These are phyloP conservation scores for Miscanthus lutarioriparius DNA, from an alignment of 176 grass and related monocot genomes.

Conservation along the genomic window DNA sequence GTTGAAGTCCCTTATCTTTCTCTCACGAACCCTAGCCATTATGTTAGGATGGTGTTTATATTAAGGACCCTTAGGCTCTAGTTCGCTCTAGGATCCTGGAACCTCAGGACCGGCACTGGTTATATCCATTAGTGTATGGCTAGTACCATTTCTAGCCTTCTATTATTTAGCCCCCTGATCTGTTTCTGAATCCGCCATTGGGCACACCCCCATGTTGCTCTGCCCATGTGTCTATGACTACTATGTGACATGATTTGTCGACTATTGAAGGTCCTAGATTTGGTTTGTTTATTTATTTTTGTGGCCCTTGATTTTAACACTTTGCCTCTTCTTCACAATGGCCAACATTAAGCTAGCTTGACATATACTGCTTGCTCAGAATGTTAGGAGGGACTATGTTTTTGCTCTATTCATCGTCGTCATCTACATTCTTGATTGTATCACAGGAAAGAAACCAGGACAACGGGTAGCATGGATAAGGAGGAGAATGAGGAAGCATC, in stretches of 20 bases:
- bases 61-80: neutral
- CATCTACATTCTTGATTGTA: neutral
- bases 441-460: neutral
- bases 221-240: neutral
- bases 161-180: neutral
- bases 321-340: neutral
- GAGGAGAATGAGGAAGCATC: constrained; percentile 24
- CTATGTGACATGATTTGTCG: neutral
- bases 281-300: neutral
- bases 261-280: neutral
- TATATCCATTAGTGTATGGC: neutral
- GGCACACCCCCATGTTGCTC: neutral
- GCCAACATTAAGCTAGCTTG: neutral
- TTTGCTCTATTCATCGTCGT: neutral
- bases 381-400: neutral
- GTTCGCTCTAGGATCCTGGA: neutral
- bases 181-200: neutral
- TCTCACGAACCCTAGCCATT: no score
- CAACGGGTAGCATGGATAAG: constrained; percentile 13
- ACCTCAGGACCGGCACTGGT: no score
- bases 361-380: neutral
- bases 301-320: neutral
- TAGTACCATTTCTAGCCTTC: neutral
- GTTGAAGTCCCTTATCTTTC: no score
- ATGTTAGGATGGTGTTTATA: neutral